Conservation (phyloP, 129 eudicot species). For the Centella asiatica region DNA sequence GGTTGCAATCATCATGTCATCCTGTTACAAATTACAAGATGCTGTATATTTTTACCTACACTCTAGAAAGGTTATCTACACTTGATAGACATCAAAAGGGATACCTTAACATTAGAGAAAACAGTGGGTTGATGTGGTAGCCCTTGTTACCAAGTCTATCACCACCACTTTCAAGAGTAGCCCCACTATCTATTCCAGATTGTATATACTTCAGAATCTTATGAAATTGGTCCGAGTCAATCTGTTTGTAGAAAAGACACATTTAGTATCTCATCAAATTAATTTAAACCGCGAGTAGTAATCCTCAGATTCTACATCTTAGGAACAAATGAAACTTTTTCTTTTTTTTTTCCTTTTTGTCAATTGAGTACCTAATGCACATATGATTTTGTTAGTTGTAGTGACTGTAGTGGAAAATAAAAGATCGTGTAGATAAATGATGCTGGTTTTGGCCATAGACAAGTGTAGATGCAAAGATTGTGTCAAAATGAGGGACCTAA, state of each 20-base stretch:
- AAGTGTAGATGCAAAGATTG: neutral
- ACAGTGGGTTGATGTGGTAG: slow-evolving; percentile 59
- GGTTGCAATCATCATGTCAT: slow-evolving; percentile 52
- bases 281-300: neutral
- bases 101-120: slow-evolving; percentile 57
- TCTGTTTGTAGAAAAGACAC: slow-evolving; percentile 11
- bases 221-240: slow-evolving; percentile 43
- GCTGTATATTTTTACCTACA: neutral
- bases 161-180: slow-evolving; percentile 62
- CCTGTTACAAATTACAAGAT: slow-evolving; percentile 18
- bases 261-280: neutral
- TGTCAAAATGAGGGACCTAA: neutral
- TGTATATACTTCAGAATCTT: slow-evolving; percentile 45
- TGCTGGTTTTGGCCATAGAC: no score
- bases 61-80: neutral
- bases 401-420: neutral
- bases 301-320: neutral
- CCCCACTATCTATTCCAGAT: slow-evolving; percentile 49
- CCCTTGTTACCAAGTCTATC: slow-evolving; percentile 46
- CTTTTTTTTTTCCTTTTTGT: neutral
- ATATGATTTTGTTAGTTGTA: neutral
- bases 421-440: neutral
- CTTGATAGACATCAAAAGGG: neutral
- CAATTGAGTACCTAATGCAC: neutral
- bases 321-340: neutral